Percentiles rank a stretch among this genome's conserved stretches.
These are phyloP conservation scores for Melampsora larici-populina DNA, from an alignment of 1,284 basidiomycete species.

Conservation along the genomic window DNA sequence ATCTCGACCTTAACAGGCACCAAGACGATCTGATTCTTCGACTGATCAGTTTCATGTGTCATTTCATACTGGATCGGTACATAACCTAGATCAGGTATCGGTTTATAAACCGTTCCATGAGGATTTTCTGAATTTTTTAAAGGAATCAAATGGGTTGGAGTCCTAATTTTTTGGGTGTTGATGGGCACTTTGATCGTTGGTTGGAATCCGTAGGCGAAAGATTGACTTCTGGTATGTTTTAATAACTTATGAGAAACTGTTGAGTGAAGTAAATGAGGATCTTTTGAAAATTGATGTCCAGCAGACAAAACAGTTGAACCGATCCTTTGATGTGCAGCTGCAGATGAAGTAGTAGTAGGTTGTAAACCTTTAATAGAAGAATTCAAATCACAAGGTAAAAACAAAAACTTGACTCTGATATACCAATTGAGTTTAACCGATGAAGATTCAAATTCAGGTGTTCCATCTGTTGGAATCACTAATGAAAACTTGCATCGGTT, in stretches of 20 bases:
- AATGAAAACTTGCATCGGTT: conserved; percentile 75
- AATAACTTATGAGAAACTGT: background rate
- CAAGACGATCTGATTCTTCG: conserved; percentile 59
- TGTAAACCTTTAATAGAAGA: too few relatives aligned
- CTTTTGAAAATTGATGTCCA: background rate
- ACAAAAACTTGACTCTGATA: conserved; percentile 73
- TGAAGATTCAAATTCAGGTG: conserved; percentile 66
- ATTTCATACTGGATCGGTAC: conserved; percentile 47
- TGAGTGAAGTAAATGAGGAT: background rate
- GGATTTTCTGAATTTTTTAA: conserved; percentile 40
- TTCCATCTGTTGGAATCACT: conserved; percentile 82
- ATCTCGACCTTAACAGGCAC: conserved; percentile 66
- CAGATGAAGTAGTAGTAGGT: too few relatives aligned
- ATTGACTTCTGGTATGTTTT: conserved; percentile 47
- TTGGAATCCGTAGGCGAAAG: conserved; percentile 49
- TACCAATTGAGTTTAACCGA: conserved; percentile 76
- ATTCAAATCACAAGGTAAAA: conserved; percentile 64
- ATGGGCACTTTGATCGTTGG: conserved; percentile 43
- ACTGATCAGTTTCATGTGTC: conserved; percentile 50
- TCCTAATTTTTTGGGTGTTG: conserved; percentile 44
- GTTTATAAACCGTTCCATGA: conserved; percentile 46
- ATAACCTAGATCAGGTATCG: conserved; percentile 50
- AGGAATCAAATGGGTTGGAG: conserved; percentile 33
- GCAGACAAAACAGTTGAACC: too few relatives aligned
- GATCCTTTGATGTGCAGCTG: conserved; percentile 9